Evolutionary conservation across 768 basidiomycete genomes (phyloP), one percentile per base, ranked within the genome.

Genomic region (Lentinula guzmanii): DNA sequence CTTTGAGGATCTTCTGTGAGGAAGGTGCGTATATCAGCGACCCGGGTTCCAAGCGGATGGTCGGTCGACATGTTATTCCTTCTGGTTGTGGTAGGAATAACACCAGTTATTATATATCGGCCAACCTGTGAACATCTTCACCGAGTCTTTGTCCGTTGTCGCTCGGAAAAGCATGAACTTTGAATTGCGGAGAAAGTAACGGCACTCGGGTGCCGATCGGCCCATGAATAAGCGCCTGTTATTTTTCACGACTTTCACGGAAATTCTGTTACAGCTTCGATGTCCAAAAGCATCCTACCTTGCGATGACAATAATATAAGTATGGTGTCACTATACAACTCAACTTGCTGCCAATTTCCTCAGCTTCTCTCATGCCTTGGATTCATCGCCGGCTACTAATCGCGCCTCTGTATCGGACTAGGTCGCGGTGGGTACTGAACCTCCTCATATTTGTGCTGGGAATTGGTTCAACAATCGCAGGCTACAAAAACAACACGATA

Each of bases 1-100:
- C 67, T 68, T 5, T 57, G 56, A 9, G 65, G 70, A 35, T 72
- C 66, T 7, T 65, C 60, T 59, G 66, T 69, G 8, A 72, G 56
- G 10, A 74, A 66, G 18, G 15, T 11, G 34, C 53, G 18, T 15
- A 54, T 35, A 16, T 10, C 18, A 18, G 11, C 31, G 4, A 54
- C 53, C 1, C 53, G 53, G 18, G 4, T 5, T 11, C 35, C 53
- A 24, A 54, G 35, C 2, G 53, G 53, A 54, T 54, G 53, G 37
- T 21, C 31, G 34, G 16, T 21, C 16, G 53, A 18, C 53, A 54
- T 54, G n/a, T 54, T 37, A 4, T 13, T 35, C 9, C 1, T 46
- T n/a, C 9, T 21, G 37, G 53, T 37, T n/a, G 34, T 35, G 52
- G 11, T 46, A 24, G 45, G 16, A 24, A 13, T 2, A 28, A 39